Evolutionary conservation across 2,329 filamentous ascomycete genomes (phyloP).

Genomic region (Coniochaeta sp.): DNA sequence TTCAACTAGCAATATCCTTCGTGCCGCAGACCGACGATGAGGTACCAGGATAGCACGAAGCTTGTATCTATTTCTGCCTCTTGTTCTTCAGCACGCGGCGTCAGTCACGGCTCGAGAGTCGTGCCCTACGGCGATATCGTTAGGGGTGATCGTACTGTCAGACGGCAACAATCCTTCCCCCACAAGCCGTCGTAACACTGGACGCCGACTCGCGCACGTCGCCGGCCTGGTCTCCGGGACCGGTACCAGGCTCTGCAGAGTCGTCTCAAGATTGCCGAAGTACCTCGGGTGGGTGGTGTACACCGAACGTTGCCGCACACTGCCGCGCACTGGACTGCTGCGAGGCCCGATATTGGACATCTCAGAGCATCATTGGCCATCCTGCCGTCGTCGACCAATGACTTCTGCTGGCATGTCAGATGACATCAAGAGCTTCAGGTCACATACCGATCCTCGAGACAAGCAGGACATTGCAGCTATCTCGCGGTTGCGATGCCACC

Average conservation of each 20-base stretch:
- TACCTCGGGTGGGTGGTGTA: background rate
- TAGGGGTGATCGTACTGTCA: background rate
- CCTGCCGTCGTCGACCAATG: background rate
- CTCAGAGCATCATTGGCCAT: background rate
- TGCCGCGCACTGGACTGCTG: background rate
- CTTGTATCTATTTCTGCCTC: background rate
- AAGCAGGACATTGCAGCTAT: background rate
- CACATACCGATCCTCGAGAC: background rate
- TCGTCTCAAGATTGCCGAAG: background rate
- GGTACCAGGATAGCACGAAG: background rate
- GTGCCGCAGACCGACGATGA: background rate
- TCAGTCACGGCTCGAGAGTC: too few relatives aligned
- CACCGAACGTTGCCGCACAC: background rate
- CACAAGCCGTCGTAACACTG: background rate
- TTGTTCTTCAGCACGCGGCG: background rate
- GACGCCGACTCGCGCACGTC: background rate
- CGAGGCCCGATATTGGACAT: background rate
- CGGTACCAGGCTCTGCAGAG: background rate
- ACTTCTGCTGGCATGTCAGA: background rate
- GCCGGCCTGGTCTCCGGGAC: background rate
- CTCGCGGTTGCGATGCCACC: background rate
- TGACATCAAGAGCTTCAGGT: background rate
- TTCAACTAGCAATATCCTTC: background rate
- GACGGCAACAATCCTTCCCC: background rate
- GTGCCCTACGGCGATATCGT: too few relatives aligned